phyloP scores from a whole-genome alignment of 192 early-diverging fungal species.

The Backusella tuberculispora region DNA sequence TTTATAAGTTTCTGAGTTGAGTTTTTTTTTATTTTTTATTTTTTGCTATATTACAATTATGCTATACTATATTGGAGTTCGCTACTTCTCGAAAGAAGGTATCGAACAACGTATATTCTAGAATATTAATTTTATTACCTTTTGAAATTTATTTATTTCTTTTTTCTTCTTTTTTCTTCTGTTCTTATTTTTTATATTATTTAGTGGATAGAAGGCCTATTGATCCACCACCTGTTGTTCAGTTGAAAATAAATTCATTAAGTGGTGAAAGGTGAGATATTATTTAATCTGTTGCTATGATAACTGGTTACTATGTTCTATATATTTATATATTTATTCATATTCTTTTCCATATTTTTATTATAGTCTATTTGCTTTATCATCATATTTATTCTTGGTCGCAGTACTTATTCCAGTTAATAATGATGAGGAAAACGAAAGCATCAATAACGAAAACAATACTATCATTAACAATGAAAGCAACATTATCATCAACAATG shows the following conservation, averaged over 20 bases:
- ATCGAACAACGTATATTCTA: slow-evolving; percentile 9
- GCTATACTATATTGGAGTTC: background rate
- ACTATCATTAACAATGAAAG: background rate
- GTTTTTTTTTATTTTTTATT: background rate
- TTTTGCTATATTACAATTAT: slow-evolving; percentile 16
- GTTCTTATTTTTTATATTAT: background rate
- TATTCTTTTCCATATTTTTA: background rate
- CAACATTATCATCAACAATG: slow-evolving; percentile 45
- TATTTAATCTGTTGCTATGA: background rate
- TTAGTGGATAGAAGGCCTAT: slow-evolving; percentile 74
- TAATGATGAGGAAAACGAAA: slow-evolving; percentile 13
- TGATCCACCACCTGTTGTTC: slow-evolving; percentile 78
- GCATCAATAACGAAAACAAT: background rate
- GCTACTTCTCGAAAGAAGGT: slow-evolving; percentile 9
- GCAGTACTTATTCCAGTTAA: slow-evolving; percentile 81
- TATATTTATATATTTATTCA: background rate
- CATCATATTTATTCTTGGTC: slow-evolving; percentile 93
- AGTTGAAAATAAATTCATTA: slow-evolving; percentile 29
- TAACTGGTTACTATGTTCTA: background rate
- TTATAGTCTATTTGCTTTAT: background rate
- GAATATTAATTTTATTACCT: background rate
- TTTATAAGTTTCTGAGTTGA: background rate
- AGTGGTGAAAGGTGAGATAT: slow-evolving; percentile 13
- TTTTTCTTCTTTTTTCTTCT: background rate
- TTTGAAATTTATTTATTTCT: background rate